Percentiles rank a stretch among this genome's conserved stretches.
These are phyloP conservation scores for Botrytis pseudocinerea DNA, from an alignment of 2,329 filamentous ascomycete species.

Conservation along the genomic window DNA sequence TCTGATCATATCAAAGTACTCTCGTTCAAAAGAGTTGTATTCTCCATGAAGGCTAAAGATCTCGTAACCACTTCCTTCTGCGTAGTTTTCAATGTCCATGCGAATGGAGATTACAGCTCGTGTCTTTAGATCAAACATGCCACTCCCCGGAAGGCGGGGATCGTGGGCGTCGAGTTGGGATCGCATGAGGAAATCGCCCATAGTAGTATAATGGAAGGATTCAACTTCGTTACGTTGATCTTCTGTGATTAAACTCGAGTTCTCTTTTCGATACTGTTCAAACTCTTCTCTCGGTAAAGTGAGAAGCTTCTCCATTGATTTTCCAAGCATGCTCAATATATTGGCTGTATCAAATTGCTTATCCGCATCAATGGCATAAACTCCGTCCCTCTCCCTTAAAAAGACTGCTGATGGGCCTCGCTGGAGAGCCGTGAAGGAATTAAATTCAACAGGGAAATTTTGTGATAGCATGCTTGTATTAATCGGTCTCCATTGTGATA, in stretches of 20 bases:
- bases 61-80: constrained; percentile 82
- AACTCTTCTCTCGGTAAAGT: constrained; percentile 81
- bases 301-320: constrained; percentile 94
- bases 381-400: constrained; percentile 76
- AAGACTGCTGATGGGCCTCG: constrained; percentile 78
- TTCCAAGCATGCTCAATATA: constrained; percentile 86
- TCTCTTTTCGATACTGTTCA: constrained; percentile 75
- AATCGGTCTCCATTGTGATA: constrained; percentile 79
- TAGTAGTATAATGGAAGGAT: constrained; percentile 81
- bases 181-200: constrained; percentile 88
- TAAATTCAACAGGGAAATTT: constrained; percentile 61
- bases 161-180: constrained; percentile 94
- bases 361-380: constrained; percentile 93
- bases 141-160: constrained; percentile 79
- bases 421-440: constrained; percentile 70
- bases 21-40: constrained; percentile 90
- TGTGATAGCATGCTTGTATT: constrained; percentile 67
- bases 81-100: constrained; percentile 74
- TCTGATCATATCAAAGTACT: constrained; percentile 96
- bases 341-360: constrained; percentile 86
- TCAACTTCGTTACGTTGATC: constrained; percentile 72
- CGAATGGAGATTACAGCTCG: constrained; percentile 88
- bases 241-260: constrained; percentile 67
- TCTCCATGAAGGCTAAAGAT: constrained; percentile 73
- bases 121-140: constrained; percentile 96